Conservation (phyloP, 2,329 filamentous ascomycete genomes). For the Pseudocercospora eumusae region DNA sequence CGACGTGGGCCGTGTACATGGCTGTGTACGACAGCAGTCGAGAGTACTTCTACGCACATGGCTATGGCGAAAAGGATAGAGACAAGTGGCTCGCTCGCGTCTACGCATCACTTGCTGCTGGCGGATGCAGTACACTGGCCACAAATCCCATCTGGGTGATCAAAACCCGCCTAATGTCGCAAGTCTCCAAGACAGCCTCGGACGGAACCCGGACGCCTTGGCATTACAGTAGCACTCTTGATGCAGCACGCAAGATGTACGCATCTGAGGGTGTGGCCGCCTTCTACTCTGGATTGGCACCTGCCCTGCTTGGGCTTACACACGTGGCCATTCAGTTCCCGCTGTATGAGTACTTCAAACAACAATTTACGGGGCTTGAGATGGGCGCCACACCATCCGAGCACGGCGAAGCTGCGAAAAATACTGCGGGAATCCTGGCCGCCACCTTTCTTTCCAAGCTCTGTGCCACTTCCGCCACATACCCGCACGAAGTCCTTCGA, state of each 20-base stretch:
- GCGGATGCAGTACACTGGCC: slow-evolving; percentile 86
- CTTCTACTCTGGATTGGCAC: slow-evolving; percentile 93
- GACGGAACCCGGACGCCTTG: slow-evolving; percentile 68
- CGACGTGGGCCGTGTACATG: slow-evolving; percentile 98
- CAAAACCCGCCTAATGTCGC: slow-evolving; percentile 97
- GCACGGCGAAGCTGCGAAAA: slow-evolving; percentile 52
- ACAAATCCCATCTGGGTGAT: slow-evolving; percentile 99
- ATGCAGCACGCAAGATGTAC: slow-evolving; percentile 97
- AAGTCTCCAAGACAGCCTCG: slow-evolving; percentile 63
- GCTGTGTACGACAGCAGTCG: slow-evolving; percentile 93
- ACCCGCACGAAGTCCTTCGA: slow-evolving; percentile 93
- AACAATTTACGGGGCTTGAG: slow-evolving; percentile 80
- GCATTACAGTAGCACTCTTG: slow-evolving; percentile 87
- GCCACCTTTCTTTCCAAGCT: slow-evolving; percentile 94
- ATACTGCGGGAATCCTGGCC: slow-evolving; percentile 80
- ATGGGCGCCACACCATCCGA: slow-evolving; percentile 71
- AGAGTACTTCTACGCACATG: slow-evolving; percentile 65
- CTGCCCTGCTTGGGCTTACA: slow-evolving; percentile 84
- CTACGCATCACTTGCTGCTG: slow-evolving; percentile 86
- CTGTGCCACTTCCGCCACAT: slow-evolving; percentile 90
- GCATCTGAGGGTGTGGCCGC: slow-evolving; percentile 80
- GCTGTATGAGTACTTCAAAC: slow-evolving; percentile 91
- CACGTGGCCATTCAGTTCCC: slow-evolving; percentile 98
- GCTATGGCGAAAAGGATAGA: slow-evolving; percentile 40
- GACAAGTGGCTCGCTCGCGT: slow-evolving; percentile 79